Conservation (phyloP, 2,329 filamentous ascomycete species). For the Bipolaris cookei region DNA sequence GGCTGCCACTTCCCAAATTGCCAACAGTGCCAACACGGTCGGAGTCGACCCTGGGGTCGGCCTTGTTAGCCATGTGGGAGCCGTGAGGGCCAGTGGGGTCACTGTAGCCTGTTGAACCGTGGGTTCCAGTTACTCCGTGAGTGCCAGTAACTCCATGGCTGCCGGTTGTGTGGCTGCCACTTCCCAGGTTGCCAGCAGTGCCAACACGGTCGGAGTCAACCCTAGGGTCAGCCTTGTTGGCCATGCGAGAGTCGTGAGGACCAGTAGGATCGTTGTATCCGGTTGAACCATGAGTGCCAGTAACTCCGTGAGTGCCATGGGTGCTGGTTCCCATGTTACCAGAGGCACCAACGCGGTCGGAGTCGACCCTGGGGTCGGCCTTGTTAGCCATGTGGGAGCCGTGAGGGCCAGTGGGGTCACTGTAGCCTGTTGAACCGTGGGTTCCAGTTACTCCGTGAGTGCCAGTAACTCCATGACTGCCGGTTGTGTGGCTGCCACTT, state of each 20-base stretch:
- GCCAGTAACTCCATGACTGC: too few species aligned
- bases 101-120: background rate
- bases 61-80: constrained; percentile 34
- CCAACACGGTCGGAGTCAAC: constrained; percentile 47
- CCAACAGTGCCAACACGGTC: constrained; percentile 31
- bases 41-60: constrained; percentile 45
- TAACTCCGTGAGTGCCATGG: constrained; percentile 15
- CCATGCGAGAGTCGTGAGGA: constrained; percentile 6
- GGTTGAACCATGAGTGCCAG: background rate
- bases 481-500: background rate
- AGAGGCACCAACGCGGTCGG: background rate
- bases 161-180: constrained; percentile 6
- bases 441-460: background rate
- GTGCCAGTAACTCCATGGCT: constrained; percentile 14
- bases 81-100: constrained; percentile 43
- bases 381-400: constrained; percentile 27
- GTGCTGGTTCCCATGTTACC: constrained; percentile 5
- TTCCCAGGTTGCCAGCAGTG: constrained; percentile 18
- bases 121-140: background rate
- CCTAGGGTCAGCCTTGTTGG: constrained; percentile 45
- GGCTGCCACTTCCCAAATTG: constrained; percentile 26
- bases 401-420: constrained; percentile 47
- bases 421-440: constrained; percentile 2
- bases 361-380: constrained; percentile 39
- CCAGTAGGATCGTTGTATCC: constrained; percentile 7